Conservation (phyloP, 1,284 basidiomycete species). For the Sphagnurus paluster region DNA sequence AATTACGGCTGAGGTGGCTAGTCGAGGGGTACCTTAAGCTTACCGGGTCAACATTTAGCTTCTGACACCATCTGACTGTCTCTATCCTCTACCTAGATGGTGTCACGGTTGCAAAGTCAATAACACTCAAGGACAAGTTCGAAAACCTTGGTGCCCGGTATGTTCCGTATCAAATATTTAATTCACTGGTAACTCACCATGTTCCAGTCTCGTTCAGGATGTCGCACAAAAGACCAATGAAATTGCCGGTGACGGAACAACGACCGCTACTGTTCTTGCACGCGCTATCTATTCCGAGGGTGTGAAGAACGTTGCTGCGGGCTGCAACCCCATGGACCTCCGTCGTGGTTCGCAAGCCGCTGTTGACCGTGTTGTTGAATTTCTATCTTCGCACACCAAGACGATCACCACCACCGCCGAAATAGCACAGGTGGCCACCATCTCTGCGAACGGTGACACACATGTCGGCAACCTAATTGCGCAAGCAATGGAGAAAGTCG, state of each 20-base stretch:
- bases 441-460: constrained; percentile 95
- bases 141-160: constrained; percentile 98
- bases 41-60: too few relatives aligned
- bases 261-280: constrained; percentile 95
- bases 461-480: constrained; percentile 97
- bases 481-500: constrained; percentile 99
- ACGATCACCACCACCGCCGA: constrained; percentile 96
- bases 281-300: constrained; percentile 98
- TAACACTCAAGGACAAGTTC: constrained; percentile 96
- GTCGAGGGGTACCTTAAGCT: too few relatives aligned
- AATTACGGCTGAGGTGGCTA: too few relatives aligned
- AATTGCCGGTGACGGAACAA: constrained; percentile 96
- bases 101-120: constrained; percentile 97
- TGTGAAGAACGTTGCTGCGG: constrained; percentile 98
- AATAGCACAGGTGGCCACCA: constrained; percentile 98
- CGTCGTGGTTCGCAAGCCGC: constrained; percentile 95
- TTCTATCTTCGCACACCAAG: constrained; percentile 88
- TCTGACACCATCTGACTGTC: too few relatives aligned
- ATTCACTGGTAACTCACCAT: not conserved
- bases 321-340: constrained; percentile 99
- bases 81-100: constrained; percentile 61
- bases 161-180: constrained; percentile 31
- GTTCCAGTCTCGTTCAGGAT: constrained; percentile 85
- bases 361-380: constrained; percentile 93
- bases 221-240: constrained; percentile 98